phyloP scores from a whole-genome alignment of 2,329 filamentous ascomycete species.

The Epichloe gansuensis region DNA sequence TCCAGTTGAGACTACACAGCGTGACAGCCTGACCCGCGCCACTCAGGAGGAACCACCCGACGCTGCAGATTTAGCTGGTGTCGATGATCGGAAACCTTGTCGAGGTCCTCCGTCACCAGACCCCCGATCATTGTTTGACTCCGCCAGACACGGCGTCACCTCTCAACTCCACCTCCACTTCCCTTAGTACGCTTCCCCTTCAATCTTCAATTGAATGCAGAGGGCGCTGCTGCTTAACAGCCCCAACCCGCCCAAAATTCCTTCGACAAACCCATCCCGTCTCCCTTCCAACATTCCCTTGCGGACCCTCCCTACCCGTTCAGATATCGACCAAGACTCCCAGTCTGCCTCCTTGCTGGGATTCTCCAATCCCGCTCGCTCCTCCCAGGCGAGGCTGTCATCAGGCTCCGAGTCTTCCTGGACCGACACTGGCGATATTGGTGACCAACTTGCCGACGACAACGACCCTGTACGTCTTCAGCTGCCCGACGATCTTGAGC shows the following conservation, averaged over 20 bases:
- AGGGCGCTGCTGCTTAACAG: conserved; percentile 67
- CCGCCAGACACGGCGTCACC: conserved; percentile 12
- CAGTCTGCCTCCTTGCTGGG: conserved; percentile 24
- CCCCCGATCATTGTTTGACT: conserved; percentile 17
- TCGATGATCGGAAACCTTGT: conserved; percentile 9
- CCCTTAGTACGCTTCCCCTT: conserved; percentile 22
- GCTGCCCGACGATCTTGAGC: conserved; percentile 54
- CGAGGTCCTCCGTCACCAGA: conserved; percentile 16
- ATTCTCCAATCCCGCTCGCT: conserved; percentile 21
- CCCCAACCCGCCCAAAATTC: conserved; percentile 76
- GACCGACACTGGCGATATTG: conserved; percentile 91
- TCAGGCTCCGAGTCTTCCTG: conserved; percentile 62
- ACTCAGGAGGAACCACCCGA: conserved; percentile 1
- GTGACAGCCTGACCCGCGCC: not conserved
- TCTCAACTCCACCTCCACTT: conserved; percentile 10
- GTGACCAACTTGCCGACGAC: conserved; percentile 75
- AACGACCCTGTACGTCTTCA: conserved; percentile 69
- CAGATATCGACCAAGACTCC: conserved; percentile 27
- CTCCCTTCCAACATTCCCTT: conserved; percentile 79
- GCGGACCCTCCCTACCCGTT: conserved; percentile 49
- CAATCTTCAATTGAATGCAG: conserved; percentile 31
- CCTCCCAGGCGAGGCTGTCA: conserved; percentile 34
- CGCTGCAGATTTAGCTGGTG: conserved; percentile 3
- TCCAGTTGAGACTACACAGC: not conserved
- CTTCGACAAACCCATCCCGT: conserved; percentile 54